phyloP scores from a whole-genome alignment of 2,329 filamentous ascomycete genomes.

The Parascedosporium putredinis region DNA sequence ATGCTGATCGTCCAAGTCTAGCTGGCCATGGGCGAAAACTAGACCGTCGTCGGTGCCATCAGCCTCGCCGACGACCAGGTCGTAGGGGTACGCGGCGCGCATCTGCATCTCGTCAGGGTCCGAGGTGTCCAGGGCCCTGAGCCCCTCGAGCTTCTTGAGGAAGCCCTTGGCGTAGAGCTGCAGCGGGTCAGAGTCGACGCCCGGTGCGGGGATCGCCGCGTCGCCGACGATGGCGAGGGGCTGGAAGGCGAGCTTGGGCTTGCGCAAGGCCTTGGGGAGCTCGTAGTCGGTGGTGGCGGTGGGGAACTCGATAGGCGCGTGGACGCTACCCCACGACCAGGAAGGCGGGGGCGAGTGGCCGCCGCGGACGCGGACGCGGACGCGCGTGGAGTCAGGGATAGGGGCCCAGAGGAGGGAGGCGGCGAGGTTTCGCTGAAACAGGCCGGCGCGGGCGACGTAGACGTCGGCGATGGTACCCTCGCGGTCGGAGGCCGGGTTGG shows the following conservation, averaged over 20 bases:
- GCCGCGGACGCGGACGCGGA: not conserved
- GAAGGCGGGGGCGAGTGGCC: not conserved
- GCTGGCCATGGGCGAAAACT: not conserved
- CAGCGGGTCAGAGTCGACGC: not conserved
- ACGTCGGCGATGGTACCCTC: not conserved
- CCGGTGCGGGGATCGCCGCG: not conserved
- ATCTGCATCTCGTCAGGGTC: not conserved
- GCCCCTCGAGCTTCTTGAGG: not conserved
- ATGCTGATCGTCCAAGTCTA: not conserved
- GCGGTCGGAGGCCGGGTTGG: not conserved
- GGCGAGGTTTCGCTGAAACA: not conserved
- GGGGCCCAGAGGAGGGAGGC: slow-evolving; percentile 2
- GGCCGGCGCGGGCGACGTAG: not conserved
- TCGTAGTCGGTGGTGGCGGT: not conserved
- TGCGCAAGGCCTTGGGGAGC: not conserved
- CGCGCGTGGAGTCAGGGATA: not conserved
- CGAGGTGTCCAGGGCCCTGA: not conserved
- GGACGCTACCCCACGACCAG: not conserved
- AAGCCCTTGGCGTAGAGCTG: not conserved
- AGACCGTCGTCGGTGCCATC: not conserved
- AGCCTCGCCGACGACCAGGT: not conserved
- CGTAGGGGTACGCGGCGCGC: not conserved
- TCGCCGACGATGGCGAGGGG: not conserved
- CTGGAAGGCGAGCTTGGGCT: not conserved
- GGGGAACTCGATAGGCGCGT: not conserved